A percentile compares a stretch with the other conserved stretches of the same genome.
Evolutionary conservation across 2,329 filamentous ascomycete species (phyloP).

Genomic region (Penicillium sp.): DNA sequence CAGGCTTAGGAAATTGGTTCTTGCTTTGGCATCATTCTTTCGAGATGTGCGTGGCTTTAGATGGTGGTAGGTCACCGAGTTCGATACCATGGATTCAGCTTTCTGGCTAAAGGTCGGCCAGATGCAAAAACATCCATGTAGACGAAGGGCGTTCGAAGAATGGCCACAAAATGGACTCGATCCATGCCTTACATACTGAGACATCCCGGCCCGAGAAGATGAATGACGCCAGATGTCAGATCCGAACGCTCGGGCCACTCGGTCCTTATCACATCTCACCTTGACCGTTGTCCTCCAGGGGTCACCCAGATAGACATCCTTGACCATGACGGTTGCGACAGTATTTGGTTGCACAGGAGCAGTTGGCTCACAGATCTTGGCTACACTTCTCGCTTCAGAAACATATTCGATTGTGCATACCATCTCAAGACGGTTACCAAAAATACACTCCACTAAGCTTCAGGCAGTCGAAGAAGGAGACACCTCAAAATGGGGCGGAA

Average conservation of each 20-base stretch:
- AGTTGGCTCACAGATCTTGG: conserved; percentile 34
- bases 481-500: conserved; percentile 31
- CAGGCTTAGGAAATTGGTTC: too few species aligned
- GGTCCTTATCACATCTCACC: background rate
- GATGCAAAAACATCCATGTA: too few species aligned
- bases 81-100: too few species aligned
- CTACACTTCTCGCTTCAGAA: conserved; percentile 26
- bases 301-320: background rate
- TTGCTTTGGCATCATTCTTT: too few species aligned
- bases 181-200: too few species aligned
- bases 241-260: background rate
- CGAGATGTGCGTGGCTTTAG: too few species aligned
- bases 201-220: too few species aligned
- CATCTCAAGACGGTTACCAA: conserved; percentile 29
- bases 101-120: too few species aligned
- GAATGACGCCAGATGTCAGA: too few species aligned
- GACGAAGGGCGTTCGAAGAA: too few species aligned
- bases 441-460: conserved; percentile 27
- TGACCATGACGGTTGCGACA: conserved; percentile 32
- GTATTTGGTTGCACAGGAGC: conserved; percentile 35
- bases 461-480: conserved; percentile 30
- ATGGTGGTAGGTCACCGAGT: too few species aligned
- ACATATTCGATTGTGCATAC: conserved; percentile 28
- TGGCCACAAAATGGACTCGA: too few species aligned
- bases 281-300: background rate